Base-by-base conservation (phyloP, 805 yeast species). In the Candida hungchunana region DNA sequence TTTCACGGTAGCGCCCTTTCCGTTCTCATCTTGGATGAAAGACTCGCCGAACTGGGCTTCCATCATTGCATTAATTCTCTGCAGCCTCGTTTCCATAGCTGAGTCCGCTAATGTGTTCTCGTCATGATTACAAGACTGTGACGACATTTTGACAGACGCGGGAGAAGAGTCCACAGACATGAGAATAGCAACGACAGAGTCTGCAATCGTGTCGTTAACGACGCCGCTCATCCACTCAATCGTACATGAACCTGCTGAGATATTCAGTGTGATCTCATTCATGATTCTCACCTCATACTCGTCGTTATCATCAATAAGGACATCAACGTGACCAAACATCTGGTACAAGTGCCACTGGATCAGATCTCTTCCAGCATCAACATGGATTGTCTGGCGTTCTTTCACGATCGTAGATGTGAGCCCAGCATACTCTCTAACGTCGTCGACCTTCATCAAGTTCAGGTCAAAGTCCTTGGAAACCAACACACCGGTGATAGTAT, bases 121-220 rank as follows among this genome's bases (percentile, higher is more conserved):
- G 5, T 47, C 55, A 54, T 78, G 82, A 1, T 53, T 43, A 45
- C 82, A 79, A 2, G 67, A 45, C 36, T 71, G 71, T 6, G 95
- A 78, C 11, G 95, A 78, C 45, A 87, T 59, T 56, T 90, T 93
- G 19, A 93, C 95, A 6, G 97, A 86, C 2, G 96, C 95, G 9
- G 96, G 96, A 0, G 96, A 79, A 0, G 96, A 81, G 56, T 93
- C 98, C 27, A 90, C 93, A 29, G 95, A 85, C 60, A 90, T 72
- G 21, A 93, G 60, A 25, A 93, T 87, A 0, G 97, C 96, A 40
- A 93, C 75, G 1, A 88, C 83, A 12, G 96, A 81, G 54, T 93
- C 99, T 0, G 98, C 98, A 44, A 93, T 75, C 0, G 96, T 82
- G 53, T 93, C 98, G 42, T 84, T 89, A 64, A 88, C 76, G 38